These are phyloP conservation scores for Geotrichum restrictum DNA, from an alignment of 1,139 yeast genomes.

Conservation along the genomic window DNA sequence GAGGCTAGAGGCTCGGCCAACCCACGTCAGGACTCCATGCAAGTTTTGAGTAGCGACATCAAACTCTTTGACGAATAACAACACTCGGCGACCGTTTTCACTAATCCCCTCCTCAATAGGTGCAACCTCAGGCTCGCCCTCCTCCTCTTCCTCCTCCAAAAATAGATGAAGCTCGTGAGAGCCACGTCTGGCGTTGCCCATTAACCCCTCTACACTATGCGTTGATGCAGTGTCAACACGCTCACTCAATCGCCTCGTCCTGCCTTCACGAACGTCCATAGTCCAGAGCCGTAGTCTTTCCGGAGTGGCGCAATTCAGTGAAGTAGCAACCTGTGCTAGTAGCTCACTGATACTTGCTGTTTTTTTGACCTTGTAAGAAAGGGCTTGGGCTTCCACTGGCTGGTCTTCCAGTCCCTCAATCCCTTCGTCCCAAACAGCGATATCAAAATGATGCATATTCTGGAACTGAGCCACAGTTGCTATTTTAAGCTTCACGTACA, in stretches of 20 bases:
- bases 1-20: constrained; percentile 49
- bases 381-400: constrained; percentile 48
- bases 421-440: constrained; percentile 40
- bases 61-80: constrained; percentile 67
- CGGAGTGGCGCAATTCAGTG: constrained; percentile 38
- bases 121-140: constrained; percentile 16
- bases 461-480: constrained; percentile 52
- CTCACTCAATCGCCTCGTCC: constrained; percentile 62
- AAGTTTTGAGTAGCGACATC: constrained; percentile 54
- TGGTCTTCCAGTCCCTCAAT: constrained; percentile 17
- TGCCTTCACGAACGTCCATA: constrained; percentile 66
- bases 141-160: constrained; percentile 33
- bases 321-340: constrained; percentile 46
- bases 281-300: constrained; percentile 55
- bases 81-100: constrained; percentile 31
- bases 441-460: constrained; percentile 68
- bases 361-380: constrained; percentile 53
- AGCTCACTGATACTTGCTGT: constrained; percentile 41
- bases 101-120: constrained; percentile 26
- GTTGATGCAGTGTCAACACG: constrained; percentile 44
- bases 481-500: constrained; percentile 60
- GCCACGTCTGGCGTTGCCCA: constrained; percentile 32
- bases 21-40: constrained; percentile 60
- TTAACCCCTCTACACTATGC: constrained; percentile 46
- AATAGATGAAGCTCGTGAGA: constrained; percentile 28